Evolutionary conservation across 2,329 filamentous ascomycete genomes (phyloP).

Genomic region (Hypoxylon sp.): DNA sequence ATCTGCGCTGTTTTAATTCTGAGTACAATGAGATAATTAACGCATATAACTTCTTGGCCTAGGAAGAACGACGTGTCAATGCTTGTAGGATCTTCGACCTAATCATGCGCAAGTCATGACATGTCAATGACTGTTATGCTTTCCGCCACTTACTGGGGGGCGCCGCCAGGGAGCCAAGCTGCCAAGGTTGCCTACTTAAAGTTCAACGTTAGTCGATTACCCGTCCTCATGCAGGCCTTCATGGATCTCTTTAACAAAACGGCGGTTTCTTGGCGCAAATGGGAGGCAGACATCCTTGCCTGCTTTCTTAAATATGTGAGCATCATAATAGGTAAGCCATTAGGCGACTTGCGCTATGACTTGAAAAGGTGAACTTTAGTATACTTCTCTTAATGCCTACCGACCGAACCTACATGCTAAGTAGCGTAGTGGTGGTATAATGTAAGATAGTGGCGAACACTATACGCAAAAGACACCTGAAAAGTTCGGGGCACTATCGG

Average conservation of each 20-base stretch:
- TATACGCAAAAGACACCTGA: background rate
- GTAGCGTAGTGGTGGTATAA: background rate
- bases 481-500: too few relatives aligned
- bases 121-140: background rate
- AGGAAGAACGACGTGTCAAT: background rate
- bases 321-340: background rate
- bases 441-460: constrained; percentile 52
- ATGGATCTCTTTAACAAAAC: background rate
- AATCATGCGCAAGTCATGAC: constrained; percentile 2
- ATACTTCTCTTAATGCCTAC: background rate
- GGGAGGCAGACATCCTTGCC: background rate
- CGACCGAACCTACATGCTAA: background rate
- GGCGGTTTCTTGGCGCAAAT: background rate
- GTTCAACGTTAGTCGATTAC: background rate
- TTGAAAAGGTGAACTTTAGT: background rate
- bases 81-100: constrained; percentile 2
- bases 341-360: background rate
- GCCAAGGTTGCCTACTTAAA: constrained; percentile 2
- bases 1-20: background rate
- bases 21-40: background rate
- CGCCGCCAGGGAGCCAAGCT: constrained; percentile 11
- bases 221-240: constrained; percentile 7
- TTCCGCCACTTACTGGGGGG: background rate
- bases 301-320: background rate
- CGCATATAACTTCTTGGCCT: background rate